Conservation (phyloP, 2,329 filamentous ascomycete species). For the Coleophoma cylindrospora region DNA sequence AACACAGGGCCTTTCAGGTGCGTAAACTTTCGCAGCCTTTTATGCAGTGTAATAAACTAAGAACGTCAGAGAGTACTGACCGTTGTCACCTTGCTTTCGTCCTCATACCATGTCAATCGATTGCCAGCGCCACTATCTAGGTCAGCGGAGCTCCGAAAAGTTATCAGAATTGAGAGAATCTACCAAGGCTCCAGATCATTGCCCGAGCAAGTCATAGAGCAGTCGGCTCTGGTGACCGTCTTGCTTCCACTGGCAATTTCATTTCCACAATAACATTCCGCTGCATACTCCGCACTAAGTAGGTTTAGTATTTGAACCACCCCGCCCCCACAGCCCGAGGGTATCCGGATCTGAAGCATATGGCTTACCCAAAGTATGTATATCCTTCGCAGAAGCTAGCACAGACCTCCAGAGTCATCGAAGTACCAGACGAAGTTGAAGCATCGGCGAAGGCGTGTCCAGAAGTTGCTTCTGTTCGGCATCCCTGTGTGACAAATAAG, state of each 20-base stretch:
- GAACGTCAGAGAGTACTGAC: too few relatives aligned
- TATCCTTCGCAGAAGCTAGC: constrained; percentile 20
- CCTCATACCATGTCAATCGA: constrained; percentile 6
- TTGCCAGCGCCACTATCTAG: constrained; percentile 8
- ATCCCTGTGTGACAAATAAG: constrained; percentile 18
- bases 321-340: too few relatives aligned
- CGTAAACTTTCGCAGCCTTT: too few relatives aligned
- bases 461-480: constrained; percentile 24
- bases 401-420: constrained; percentile 23
- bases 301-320: too few relatives aligned
- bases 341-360: not conserved
- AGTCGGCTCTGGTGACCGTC: constrained; percentile 6
- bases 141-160: too few relatives aligned
- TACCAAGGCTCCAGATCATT: constrained; percentile 9
- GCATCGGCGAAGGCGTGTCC: constrained; percentile 17
- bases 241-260: constrained; percentile 6
- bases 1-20: too few relatives aligned
- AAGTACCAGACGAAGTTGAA: constrained; percentile 11
- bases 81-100: too few relatives aligned
- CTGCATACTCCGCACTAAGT: constrained; percentile 6
- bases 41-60: too few relatives aligned
- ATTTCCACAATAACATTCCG: constrained; percentile 15
- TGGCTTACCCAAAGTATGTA: constrained; percentile 23
- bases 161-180: too few relatives aligned
- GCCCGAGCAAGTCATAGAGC: constrained; percentile 10